Evolutionary conservation across 176 grass and related monocot genomes (phyloP).

Genomic region (Saccharum spontaneum): DNA sequence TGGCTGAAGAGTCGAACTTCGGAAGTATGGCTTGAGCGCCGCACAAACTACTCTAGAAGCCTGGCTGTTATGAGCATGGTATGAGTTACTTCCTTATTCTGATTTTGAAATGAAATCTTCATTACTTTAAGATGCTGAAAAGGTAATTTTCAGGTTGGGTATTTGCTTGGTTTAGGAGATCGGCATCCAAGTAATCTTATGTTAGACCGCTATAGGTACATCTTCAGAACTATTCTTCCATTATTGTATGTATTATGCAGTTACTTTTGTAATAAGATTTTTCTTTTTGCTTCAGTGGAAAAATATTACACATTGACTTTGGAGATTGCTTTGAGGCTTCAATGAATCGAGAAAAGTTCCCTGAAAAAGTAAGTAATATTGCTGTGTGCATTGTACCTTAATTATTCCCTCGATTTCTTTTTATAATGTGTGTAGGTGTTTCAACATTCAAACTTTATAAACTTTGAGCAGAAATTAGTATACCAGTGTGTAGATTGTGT

Average conservation of each 20-base stretch:
- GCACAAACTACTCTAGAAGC: slow-evolving; percentile 96
- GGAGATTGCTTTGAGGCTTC: slow-evolving; percentile 98
- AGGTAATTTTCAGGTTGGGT: slow-evolving; percentile 75
- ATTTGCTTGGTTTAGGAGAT: slow-evolving; percentile 96
- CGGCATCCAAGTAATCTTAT: slow-evolving; percentile 99
- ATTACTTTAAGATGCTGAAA: slow-evolving; percentile 29
- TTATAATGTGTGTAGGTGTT: background rate
- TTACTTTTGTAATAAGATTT: slow-evolving; percentile 31
- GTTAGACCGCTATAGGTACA: slow-evolving; percentile 86
- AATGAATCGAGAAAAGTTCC: slow-evolving; percentile 98
- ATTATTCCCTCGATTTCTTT: background rate
- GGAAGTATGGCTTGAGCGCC: slow-evolving; percentile 95
- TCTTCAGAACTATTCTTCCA: slow-evolving; percentile 5
- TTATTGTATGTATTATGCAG: background rate
- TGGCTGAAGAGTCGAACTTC: slow-evolving; percentile 98
- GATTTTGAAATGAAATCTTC: background rate
- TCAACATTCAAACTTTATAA: background rate
- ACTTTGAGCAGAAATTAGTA: background rate
- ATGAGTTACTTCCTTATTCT: slow-evolving; percentile 35
- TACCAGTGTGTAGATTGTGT: background rate
- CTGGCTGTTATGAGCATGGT: slow-evolving; percentile 99
- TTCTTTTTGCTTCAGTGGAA: slow-evolving; percentile 69
- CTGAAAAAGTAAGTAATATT: slow-evolving; percentile 80
- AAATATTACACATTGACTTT: slow-evolving; percentile 99
- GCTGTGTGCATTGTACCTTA: slow-evolving; percentile 17